Conservation (phyloP, 306 rosid species). For the Albizia julibrissin region DNA sequence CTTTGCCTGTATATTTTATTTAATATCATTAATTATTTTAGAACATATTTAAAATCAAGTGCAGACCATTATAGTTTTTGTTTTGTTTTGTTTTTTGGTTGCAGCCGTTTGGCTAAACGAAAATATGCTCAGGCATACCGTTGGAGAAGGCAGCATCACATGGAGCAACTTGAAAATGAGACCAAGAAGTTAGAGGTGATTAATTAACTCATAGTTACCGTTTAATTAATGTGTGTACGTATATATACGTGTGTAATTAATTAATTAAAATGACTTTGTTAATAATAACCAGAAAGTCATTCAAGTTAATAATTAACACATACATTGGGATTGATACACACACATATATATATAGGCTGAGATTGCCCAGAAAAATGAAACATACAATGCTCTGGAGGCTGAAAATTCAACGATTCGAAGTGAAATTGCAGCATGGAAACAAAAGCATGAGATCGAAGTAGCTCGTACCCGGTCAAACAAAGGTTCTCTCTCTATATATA, state of each 20-base stretch:
- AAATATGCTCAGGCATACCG: background rate
- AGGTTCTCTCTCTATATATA: background rate
- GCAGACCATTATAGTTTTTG: background rate
- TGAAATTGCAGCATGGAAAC: background rate
- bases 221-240: too few species aligned
- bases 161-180: background rate
- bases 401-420: background rate
- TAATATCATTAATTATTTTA: background rate
- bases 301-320: background rate
- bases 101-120: background rate
- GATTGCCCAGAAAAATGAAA: background rate
- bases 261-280: background rate
- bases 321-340: too few species aligned
- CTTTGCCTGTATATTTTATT: background rate
- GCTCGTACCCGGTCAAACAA: background rate
- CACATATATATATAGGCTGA: background rate
- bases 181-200: background rate
- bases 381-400: background rate
- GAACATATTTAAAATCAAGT: background rate
- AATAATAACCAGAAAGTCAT: background rate
- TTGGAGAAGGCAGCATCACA: background rate
- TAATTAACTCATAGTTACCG: background rate
- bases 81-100: background rate
- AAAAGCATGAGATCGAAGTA: background rate
- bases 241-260: background rate